Conservation (phyloP, 164 flowering plant species). For the Tetrastigma voinierianum region DNA sequence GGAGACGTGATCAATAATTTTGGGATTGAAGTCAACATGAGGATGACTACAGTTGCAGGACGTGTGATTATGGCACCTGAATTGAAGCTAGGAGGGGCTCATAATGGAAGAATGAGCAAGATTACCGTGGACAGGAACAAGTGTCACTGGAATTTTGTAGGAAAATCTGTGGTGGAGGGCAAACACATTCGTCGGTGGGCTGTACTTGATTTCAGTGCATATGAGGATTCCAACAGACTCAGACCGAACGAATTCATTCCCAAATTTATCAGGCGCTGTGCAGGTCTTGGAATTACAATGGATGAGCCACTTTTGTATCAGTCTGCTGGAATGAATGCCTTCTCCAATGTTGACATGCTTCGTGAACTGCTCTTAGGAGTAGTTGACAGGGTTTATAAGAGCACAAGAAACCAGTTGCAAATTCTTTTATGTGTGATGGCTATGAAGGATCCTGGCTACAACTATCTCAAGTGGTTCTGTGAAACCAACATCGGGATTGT, state of each 20-base stretch:
- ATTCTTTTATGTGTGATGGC: conserved; percentile 69
- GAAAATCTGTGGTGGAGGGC: conserved; percentile 36
- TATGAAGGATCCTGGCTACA: conserved; percentile 54
- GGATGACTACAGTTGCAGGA: conserved; percentile 46
- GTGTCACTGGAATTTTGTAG: conserved; percentile 53
- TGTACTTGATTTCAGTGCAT: conserved; percentile 31
- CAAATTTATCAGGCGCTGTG: conserved; percentile 28
- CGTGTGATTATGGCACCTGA: conserved; percentile 49
- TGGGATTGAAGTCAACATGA: conserved; percentile 26
- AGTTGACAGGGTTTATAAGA: background rate
- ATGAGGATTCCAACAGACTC: conserved; percentile 6
- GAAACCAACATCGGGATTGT: conserved; percentile 70
- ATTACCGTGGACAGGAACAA: conserved; percentile 27
- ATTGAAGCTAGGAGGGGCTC: conserved; percentile 34
- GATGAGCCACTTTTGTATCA: conserved; percentile 23
- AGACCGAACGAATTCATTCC: conserved; percentile 24
- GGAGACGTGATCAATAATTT: conserved; percentile 24
- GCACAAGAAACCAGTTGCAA: conserved; percentile 27
- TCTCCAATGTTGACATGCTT: conserved; percentile 28
- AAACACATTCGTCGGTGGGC: conserved; percentile 47
- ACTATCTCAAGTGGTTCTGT: conserved; percentile 63
- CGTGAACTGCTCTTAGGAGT: conserved; percentile 26
- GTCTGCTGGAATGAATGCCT: conserved; percentile 24
- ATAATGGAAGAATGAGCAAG: conserved; percentile 5
- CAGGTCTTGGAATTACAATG: conserved; percentile 41